phyloP scores from a whole-genome alignment of 2,329 filamentous ascomycete genomes.

The Ciborinia camelliae region DNA sequence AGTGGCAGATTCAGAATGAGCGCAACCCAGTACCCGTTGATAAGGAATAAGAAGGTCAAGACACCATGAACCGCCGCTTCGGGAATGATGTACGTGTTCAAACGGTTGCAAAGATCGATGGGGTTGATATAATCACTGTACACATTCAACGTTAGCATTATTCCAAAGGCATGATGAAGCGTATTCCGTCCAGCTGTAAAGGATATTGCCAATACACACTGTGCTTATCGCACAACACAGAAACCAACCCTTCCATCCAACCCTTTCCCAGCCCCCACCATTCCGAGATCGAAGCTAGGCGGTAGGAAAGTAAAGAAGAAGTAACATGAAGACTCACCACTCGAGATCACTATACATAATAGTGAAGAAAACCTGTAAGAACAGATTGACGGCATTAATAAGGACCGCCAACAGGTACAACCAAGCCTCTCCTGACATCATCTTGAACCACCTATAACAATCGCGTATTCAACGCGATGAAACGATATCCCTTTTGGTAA shows the following conservation, averaged over 20 bases:
- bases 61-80: conserved; percentile 97
- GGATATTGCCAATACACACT: not conserved
- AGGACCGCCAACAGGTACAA: conserved; percentile 95
- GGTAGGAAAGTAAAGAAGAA: not conserved
- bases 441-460: conserved; percentile 37
- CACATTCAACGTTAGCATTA: conserved; percentile 16
- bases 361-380: conserved; percentile 99
- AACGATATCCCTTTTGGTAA: not conserved
- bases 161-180: not conserved
- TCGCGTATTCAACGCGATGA: conserved; percentile 22
- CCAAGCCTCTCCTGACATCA: conserved; percentile 97
- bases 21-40: conserved; percentile 98
- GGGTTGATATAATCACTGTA: conserved; percentile 98
- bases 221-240: not conserved
- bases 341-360: conserved; percentile 99
- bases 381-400: conserved; percentile 99
- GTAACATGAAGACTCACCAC: conserved; percentile 72
- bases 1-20: conserved; percentile 89
- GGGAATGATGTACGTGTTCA: conserved; percentile 99
- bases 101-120: conserved; percentile 99
- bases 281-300: not conserved
- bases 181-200: not conserved
- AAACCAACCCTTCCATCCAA: not conserved
- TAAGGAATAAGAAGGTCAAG: conserved; percentile 89
- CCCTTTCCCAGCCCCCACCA: not conserved